phyloP scores from a whole-genome alignment of 108 stramenopile species.

The Stephanodiscus minutulus region DNA sequence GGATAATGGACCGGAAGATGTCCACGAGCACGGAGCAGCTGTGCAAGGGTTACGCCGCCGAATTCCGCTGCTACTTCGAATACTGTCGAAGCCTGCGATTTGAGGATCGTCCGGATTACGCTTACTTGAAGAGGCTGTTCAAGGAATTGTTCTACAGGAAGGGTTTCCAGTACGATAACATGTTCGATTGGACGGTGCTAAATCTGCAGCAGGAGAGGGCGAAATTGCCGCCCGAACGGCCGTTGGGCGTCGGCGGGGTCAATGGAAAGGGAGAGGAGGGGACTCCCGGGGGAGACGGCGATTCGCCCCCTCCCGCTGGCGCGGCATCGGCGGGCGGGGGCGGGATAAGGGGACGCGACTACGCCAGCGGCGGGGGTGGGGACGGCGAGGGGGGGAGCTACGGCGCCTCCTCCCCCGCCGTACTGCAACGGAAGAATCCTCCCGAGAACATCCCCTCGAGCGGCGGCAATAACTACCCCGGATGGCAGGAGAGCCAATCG shows the following conservation, averaged over 20 bases:
- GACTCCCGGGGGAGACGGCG: background rate
- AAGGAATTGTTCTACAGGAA: slow-evolving; percentile 98
- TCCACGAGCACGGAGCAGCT: slow-evolving; percentile 97
- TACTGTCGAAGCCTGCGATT: slow-evolving; percentile 98
- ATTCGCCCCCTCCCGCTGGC: slow-evolving; percentile 5
- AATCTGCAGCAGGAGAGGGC: slow-evolving; percentile 92
- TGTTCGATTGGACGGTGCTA: slow-evolving; percentile 99
- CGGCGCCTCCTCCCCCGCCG: slow-evolving; percentile 6
- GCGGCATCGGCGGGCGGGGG: slow-evolving; percentile 9
- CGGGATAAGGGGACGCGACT: slow-evolving; percentile 9
- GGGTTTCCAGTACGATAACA: slow-evolving; percentile 99
- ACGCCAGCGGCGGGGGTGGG: slow-evolving; percentile 4
- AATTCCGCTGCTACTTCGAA: slow-evolving; percentile 99
- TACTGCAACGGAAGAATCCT: slow-evolving; percentile 27
- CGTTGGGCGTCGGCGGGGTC: slow-evolving; percentile 15
- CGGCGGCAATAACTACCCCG: slow-evolving; percentile 12
- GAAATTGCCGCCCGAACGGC: slow-evolving; percentile 74
- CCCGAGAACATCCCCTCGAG: slow-evolving; percentile 29
- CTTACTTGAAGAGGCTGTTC: slow-evolving; percentile 96
- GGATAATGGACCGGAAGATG: slow-evolving; percentile 99
- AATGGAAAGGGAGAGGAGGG: slow-evolving; percentile 37
- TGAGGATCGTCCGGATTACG: slow-evolving; percentile 99
- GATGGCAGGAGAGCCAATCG: slow-evolving; percentile 23
- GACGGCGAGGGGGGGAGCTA: slow-evolving; percentile 8
- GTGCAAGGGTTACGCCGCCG: slow-evolving; percentile 99